These are phyloP conservation scores for Sporothrix euskadiensis DNA, from an alignment of 2,329 filamentous ascomycete species.

Conservation along the genomic window DNA sequence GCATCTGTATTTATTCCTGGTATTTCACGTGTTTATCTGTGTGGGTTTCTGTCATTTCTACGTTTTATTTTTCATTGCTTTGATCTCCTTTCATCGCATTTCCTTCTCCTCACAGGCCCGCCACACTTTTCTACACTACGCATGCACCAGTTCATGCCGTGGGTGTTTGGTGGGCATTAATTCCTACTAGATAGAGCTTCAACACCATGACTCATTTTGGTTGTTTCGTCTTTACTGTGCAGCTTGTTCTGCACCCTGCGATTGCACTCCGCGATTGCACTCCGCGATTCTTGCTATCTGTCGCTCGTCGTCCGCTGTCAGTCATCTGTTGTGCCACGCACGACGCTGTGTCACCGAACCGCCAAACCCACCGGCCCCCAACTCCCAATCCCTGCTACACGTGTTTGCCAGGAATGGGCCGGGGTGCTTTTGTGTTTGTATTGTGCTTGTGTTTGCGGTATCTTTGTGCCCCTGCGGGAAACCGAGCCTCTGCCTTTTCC, in stretches of 20 bases:
- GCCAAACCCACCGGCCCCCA: not conserved
- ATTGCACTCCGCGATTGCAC: not conserved
- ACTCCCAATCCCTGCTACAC: conserved; percentile 17
- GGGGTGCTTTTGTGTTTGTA: not conserved
- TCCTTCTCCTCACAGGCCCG: conserved; percentile 15
- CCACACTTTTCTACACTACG: not conserved
- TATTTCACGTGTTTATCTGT: not conserved
- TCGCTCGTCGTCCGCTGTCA: not conserved
- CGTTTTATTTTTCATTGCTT: not conserved
- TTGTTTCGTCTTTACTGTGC: not conserved
- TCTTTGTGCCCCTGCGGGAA: not conserved
- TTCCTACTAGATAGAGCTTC: conserved; percentile 7
- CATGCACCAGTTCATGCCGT: not conserved
- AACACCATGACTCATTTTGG: not conserved
- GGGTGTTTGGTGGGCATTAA: conserved; percentile 13
- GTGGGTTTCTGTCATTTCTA: not conserved
- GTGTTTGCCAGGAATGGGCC: not conserved
- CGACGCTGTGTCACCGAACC: not conserved
- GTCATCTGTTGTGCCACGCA: not conserved
- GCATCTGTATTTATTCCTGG: conserved; percentile 1
- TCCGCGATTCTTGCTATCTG: not conserved
- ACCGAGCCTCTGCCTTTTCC: not conserved
- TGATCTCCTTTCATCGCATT: not conserved
- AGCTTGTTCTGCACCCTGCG: not conserved
- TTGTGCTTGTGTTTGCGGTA: not conserved